Conservation (phyloP, 768 basidiomycete species). For the Panellus pusillus region DNA sequence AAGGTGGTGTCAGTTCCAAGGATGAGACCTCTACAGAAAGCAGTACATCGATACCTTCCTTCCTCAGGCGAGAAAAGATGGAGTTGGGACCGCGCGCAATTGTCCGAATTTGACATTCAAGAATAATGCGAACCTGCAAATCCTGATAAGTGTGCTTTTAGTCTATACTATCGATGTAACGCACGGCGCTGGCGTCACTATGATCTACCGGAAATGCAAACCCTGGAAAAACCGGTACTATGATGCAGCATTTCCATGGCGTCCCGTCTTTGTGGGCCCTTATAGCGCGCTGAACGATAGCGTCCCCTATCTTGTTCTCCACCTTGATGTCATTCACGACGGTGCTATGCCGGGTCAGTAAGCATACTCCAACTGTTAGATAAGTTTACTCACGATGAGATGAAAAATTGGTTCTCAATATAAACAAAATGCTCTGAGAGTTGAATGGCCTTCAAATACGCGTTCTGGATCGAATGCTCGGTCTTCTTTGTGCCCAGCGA, state of each 20-base stretch:
- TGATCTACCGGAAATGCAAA: conserved; percentile 94
- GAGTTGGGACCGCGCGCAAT: conserved; percentile 88
- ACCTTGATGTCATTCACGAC: conserved; percentile 80
- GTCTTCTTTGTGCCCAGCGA: conserved; percentile 87
- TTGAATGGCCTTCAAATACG: conserved; percentile 91
- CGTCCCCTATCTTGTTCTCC: conserved; percentile 94
- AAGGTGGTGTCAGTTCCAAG: conserved; percentile 5
- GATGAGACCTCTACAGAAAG: neutral
- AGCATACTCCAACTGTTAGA: conserved; percentile 1
- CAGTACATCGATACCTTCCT: conserved; percentile 86
- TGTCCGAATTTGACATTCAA: conserved; percentile 92
- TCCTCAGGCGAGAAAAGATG: conserved; percentile 82
- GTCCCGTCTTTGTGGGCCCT: conserved; percentile 79
- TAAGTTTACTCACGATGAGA: conserved; percentile 67
- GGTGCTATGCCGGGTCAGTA: conserved; percentile 49
- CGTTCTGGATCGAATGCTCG: conserved; percentile 93
- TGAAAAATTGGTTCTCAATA: conserved; percentile 95
- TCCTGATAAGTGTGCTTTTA: neutral
- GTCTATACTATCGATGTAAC: conserved; percentile 29
- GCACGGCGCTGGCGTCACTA: conserved; percentile 85
- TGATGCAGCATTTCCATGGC: conserved; percentile 89
- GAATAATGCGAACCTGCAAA: conserved; percentile 81
- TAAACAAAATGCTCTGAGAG: conserved; percentile 97
- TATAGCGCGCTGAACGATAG: conserved; percentile 87
- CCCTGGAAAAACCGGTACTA: conserved; percentile 91